Conservation (phyloP, 2,329 filamentous ascomycete species). For the Phaeomoniella chlamydospora region DNA sequence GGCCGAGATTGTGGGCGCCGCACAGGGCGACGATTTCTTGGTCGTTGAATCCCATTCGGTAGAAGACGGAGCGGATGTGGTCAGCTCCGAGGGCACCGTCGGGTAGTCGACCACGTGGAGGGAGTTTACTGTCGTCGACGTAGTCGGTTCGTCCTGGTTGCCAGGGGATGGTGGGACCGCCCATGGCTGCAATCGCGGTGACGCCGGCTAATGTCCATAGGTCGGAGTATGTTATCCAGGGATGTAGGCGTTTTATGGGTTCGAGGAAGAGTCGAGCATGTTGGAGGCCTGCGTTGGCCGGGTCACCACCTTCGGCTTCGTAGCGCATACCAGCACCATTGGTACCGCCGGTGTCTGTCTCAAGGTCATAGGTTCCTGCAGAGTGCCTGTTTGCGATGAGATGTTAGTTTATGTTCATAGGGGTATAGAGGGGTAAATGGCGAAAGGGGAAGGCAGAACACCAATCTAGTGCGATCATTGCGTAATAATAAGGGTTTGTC, state of each 20-base stretch:
- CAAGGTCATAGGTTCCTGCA: conserved; percentile 46
- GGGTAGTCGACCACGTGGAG: conserved; percentile 42
- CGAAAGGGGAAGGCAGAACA: conserved; percentile 1
- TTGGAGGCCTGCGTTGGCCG: conserved; percentile 50
- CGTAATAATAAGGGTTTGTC: conserved; percentile 11
- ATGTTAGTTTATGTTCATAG: conserved; percentile 3
- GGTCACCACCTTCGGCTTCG: conserved; percentile 48
- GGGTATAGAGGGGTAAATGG: background rate
- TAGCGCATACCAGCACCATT: conserved; percentile 55
- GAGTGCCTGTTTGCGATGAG: conserved; percentile 33
- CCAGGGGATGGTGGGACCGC: conserved; percentile 44
- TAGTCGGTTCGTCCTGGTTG: conserved; percentile 45
- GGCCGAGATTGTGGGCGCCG: conserved; percentile 42
- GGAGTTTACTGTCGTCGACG: conserved; percentile 44
- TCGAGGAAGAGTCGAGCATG: conserved; percentile 51
- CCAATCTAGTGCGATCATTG: background rate
- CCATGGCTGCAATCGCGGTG: conserved; percentile 45
- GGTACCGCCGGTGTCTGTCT: conserved; percentile 46
- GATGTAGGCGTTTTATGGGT: conserved; percentile 41
- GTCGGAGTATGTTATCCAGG: conserved; percentile 53
- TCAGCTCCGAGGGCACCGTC: conserved; percentile 39
- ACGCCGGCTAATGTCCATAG: conserved; percentile 50
- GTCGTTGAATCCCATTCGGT: conserved; percentile 46
- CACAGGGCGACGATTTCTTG: conserved; percentile 44
- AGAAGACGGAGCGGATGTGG: conserved; percentile 41